A percentile compares a stretch with the other conserved stretches of the same genome.
Evolutionary conservation across 768 basidiomycete species (phyloP).

Genomic region (Collybia nuda): DNA sequence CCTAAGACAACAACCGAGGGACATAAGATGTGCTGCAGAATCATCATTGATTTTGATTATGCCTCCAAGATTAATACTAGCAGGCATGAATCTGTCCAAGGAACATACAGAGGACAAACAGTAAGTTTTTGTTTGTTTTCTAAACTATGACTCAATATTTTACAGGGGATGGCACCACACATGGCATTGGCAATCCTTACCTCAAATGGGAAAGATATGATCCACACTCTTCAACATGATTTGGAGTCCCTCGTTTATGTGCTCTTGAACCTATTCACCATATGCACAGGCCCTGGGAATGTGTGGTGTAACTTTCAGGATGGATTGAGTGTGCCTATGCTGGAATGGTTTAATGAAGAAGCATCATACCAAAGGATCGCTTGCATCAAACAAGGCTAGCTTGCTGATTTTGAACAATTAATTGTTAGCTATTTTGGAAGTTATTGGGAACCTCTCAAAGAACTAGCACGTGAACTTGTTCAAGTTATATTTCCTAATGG

Average conservation of each 20-base stretch:
- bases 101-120: no score
- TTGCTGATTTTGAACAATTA: not conserved
- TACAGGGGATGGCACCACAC: not conserved
- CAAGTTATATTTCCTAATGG: not conserved
- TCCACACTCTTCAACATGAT: not conserved
- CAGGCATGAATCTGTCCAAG: not conserved
- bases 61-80: not conserved
- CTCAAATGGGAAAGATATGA: not conserved
- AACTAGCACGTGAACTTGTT: no score
- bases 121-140: no score
- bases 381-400: not conserved
- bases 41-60: conserved; percentile 1
- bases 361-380: not conserved
- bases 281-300: not conserved
- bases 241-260: conserved; percentile 1
- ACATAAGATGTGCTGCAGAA: not conserved
- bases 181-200: conserved; percentile 1
- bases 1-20: not conserved
- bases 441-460: not conserved
- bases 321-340: not conserved
- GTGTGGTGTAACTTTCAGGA: no score
- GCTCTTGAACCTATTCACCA: not conserved
- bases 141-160: no score
- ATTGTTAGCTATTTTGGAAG: not conserved
- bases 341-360: not conserved